Percentiles rank a stretch among this genome's conserved stretches.
Evolutionary conservation across 176 grass and related monocot genomes (phyloP).

Genomic region (Aegilops longissima): DNA sequence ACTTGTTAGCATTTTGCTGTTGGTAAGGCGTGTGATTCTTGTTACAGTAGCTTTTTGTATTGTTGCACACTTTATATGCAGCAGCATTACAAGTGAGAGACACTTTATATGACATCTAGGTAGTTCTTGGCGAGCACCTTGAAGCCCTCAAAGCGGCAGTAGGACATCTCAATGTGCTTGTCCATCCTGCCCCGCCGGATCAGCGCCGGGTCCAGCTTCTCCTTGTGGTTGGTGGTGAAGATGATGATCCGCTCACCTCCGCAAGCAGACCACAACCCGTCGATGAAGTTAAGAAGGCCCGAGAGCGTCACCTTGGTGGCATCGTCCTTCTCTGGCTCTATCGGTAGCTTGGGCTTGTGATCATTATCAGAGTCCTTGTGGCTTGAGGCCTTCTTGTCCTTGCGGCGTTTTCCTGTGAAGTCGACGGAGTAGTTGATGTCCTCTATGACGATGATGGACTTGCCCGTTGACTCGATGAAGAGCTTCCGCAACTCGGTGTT

Average conservation of each 20-base stretch:
- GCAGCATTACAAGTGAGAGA: too few relatives aligned
- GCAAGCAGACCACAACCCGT: slow-evolving; percentile 51
- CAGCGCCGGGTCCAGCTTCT: slow-evolving; percentile 41
- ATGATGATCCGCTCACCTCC: too few relatives aligned
- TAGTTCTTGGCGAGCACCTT: slow-evolving; percentile 40
- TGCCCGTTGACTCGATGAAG: slow-evolving; percentile 58
- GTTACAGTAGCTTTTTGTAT: too few relatives aligned
- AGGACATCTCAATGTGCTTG: slow-evolving; percentile 60
- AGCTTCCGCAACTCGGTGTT: slow-evolving; percentile 66
- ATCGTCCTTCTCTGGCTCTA: not conserved
- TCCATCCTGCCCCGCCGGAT: slow-evolving; percentile 60
- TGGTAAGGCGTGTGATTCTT: too few relatives aligned
- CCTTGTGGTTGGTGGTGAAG: not conserved
- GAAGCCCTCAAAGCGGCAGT: slow-evolving; percentile 42
- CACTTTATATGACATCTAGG: not conserved
- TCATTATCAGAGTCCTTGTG: too few relatives aligned
- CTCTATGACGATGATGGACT: slow-evolving; percentile 66
- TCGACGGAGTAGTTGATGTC: slow-evolving; percentile 66
- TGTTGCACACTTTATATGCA: too few relatives aligned
- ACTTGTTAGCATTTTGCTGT: too few relatives aligned
- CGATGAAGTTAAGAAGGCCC: slow-evolving; percentile 70
- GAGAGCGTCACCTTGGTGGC: too few relatives aligned
- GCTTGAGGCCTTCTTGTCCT: too few relatives aligned
- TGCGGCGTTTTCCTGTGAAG: slow-evolving; percentile 44
- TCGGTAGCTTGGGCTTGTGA: not conserved